phyloP scores from a whole-genome alignment of 768 basidiomycete genomes.

The Gloeostereum incarnatum region DNA sequence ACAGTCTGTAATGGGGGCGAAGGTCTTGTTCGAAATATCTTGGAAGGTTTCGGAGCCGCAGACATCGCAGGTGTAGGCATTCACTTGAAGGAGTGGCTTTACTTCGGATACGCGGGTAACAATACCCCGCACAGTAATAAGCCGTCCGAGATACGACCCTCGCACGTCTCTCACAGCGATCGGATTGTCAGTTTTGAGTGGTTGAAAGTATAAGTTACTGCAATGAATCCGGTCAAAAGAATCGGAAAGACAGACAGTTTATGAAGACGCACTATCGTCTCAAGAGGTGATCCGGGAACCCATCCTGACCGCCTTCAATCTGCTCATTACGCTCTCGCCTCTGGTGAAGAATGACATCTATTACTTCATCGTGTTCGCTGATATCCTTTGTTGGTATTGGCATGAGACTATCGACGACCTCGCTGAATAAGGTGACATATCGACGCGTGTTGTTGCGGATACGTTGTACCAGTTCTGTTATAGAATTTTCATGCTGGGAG shows the following conservation, averaged over 20 bases:
- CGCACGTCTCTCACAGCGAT: conserved; percentile 91
- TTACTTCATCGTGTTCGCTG: conserved; percentile 85
- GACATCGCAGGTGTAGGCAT: conserved; percentile 96
- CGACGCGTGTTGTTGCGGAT: conserved; percentile 84
- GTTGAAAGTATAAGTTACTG: conserved; percentile 93
- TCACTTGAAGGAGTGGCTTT: conserved; percentile 93
- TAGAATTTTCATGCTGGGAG: conserved; percentile 56
- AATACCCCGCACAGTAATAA: conserved; percentile 96
- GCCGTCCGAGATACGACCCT: conserved; percentile 76
- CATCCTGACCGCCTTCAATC: conserved; percentile 60
- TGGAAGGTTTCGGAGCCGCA: conserved; percentile 99
- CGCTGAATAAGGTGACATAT: conserved; percentile 82
- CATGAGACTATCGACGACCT: conserved; percentile 86
- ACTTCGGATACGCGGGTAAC: conserved; percentile 99
- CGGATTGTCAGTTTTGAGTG: conserved; percentile 58
- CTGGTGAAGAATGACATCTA: conserved; percentile 95
- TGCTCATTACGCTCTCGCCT: conserved; percentile 82
- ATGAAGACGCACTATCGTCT: conserved; percentile 79
- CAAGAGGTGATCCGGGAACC: conserved; percentile 87
- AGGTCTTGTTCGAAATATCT: conserved; percentile 87
- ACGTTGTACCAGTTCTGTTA: conserved; percentile 66
- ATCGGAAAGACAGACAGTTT: conserved; percentile 6
- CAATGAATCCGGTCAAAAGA: conserved; percentile 9
- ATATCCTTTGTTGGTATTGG: conserved; percentile 87
- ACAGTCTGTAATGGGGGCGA: conserved; percentile 84